phyloP scores from a whole-genome alignment of 768 basidiomycete genomes.

The Amanita fuliginea region DNA sequence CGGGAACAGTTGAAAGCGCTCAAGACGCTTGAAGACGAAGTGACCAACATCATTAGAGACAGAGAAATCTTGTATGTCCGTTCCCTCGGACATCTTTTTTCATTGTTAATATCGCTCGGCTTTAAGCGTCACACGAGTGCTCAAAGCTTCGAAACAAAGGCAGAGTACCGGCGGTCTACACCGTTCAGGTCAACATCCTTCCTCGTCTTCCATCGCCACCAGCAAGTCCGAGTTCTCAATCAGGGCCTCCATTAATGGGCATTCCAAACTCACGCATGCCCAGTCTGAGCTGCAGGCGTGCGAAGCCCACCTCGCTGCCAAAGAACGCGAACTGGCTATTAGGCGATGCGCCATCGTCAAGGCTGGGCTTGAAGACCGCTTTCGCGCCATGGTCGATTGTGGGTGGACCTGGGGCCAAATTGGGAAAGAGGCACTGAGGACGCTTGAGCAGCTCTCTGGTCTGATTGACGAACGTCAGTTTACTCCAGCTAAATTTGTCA shows the following conservation, averaged over 20 bases:
- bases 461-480: not conserved
- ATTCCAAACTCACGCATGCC: constrained; percentile 49
- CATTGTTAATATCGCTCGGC: not conserved
- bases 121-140: constrained; percentile 63
- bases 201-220: constrained; percentile 31
- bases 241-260: constrained; percentile 13
- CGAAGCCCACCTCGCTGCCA: constrained; percentile 58
- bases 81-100: not conserved
- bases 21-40: constrained; percentile 63
- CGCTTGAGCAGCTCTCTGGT: constrained; percentile 21
- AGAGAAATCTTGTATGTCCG: constrained; percentile 68
- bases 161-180: constrained; percentile 27
- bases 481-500: not conserved
- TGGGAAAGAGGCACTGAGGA: constrained; percentile 48
- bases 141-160: constrained; percentile 57
- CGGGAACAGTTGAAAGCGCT: constrained; percentile 46
- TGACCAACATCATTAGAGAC: constrained; percentile 59
- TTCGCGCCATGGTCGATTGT: constrained; percentile 56
- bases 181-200: constrained; percentile 22
- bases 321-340: constrained; percentile 52
- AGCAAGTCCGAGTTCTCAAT: constrained; percentile 21
- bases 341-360: constrained; percentile 44
- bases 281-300: constrained; percentile 78
- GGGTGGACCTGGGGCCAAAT: constrained; percentile 59
- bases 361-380: constrained; percentile 52